These are phyloP conservation scores for Cymbidium sinense DNA, from an alignment of 106 monocot species.

Conservation along the genomic window DNA sequence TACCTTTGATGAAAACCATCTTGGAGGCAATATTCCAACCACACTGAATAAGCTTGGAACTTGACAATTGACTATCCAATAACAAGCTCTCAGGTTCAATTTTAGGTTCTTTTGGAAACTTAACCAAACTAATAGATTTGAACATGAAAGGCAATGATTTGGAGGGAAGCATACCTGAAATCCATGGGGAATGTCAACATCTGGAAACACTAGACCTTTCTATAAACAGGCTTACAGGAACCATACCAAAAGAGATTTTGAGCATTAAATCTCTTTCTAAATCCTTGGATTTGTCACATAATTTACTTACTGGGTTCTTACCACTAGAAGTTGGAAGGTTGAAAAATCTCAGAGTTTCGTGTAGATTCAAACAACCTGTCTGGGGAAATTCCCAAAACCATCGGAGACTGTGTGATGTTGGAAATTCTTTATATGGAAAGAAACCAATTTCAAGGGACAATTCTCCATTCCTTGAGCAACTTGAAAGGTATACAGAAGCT, in stretches of 20 bases:
- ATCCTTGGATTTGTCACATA: constrained; percentile 11
- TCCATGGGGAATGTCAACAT: background rate
- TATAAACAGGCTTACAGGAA: background rate
- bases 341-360: background rate
- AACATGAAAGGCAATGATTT: background rate
- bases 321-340: constrained; percentile 13
- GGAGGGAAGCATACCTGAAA: background rate
- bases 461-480: constrained; percentile 1
- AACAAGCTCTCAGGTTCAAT: background rate
- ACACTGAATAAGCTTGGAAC: background rate
- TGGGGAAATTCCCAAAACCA: constrained; percentile 4
- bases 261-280: background rate
- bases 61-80: background rate
- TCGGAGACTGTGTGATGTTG: constrained; percentile 5
- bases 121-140: background rate
- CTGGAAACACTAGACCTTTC: background rate
- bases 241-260: background rate
- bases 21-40: background rate
- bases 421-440: constrained; percentile 9
- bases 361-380: constrained; percentile 7
- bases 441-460: constrained; percentile 13
- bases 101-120: background rate
- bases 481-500: constrained; percentile 1
- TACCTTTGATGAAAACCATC: background rate
- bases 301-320: constrained; percentile 4